Evolutionary conservation across 192 early-diverging fungal genomes (phyloP).

Genomic region (Polychytrium aggregatum): DNA sequence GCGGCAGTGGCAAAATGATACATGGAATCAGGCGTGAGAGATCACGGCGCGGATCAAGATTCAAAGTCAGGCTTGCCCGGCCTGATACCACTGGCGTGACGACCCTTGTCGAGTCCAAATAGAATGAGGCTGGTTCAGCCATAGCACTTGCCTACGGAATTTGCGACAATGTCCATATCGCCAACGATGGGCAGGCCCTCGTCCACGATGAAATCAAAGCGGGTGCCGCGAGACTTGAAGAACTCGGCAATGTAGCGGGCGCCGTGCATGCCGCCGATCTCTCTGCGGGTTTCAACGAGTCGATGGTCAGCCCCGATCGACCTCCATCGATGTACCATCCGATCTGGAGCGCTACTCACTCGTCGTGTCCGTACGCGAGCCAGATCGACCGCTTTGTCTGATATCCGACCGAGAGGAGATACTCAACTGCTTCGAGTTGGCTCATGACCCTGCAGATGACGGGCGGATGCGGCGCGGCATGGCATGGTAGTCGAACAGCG

Average conservation of each 20-base stretch:
- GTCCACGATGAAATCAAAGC: constrained; percentile 24
- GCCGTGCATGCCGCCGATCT: constrained; percentile 15
- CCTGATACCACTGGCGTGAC: too few species aligned
- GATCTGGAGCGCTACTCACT: constrained; percentile 13
- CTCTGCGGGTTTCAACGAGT: not conserved
- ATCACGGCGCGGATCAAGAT: too few species aligned
- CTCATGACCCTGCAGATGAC: constrained; percentile 23
- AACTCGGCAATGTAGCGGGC: constrained; percentile 14
- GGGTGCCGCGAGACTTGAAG: constrained; percentile 11
- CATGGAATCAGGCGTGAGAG: too few species aligned
- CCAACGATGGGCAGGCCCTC: constrained; percentile 31
- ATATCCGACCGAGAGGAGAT: constrained; percentile 23
- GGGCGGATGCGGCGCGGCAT: too few species aligned
- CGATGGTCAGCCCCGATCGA: not conserved
- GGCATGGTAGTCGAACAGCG: too few species aligned
- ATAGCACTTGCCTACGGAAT: too few species aligned
- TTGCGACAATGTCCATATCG: constrained; percentile 1
- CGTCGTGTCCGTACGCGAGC: constrained; percentile 37
- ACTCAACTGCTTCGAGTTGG: constrained; percentile 29
- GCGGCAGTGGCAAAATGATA: too few species aligned
- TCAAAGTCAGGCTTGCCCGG: too few species aligned
- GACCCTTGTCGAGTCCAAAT: too few species aligned
- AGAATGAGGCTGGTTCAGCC: too few species aligned
- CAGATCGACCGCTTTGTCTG: constrained; percentile 20
- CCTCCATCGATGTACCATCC: not conserved